phyloP scores from a whole-genome alignment of 1,284 basidiomycete species.

The Ustilago sp. region DNA sequence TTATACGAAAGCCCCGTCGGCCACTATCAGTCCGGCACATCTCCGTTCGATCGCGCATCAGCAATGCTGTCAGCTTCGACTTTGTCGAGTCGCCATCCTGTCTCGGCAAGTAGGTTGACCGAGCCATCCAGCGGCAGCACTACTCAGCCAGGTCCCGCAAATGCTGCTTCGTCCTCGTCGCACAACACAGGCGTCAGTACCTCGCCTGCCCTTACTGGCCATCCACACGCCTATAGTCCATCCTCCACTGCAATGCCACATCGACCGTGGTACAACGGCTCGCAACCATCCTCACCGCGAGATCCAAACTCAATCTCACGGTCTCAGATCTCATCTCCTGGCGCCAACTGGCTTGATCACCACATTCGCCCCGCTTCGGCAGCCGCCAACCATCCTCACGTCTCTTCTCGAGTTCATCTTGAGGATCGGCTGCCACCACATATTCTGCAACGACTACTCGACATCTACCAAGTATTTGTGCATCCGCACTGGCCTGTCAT shows the following conservation, averaged over 20 bases:
- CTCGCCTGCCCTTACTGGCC: slow-evolving; percentile 20
- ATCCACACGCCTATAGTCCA: slow-evolving; percentile 28
- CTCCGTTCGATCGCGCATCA: slow-evolving; percentile 14
- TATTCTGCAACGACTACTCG: slow-evolving; percentile 37
- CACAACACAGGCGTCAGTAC: slow-evolving; percentile 11
- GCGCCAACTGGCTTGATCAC: slow-evolving; percentile 28
- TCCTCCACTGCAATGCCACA: slow-evolving; percentile 25
- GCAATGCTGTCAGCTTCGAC: slow-evolving; percentile 9
- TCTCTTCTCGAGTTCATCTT: slow-evolving; percentile 14
- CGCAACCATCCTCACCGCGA: slow-evolving; percentile 29
- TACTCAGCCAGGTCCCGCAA: neutral
- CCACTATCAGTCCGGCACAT: slow-evolving; percentile 11
- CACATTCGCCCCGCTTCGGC: slow-evolving; percentile 20
- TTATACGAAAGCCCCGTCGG: slow-evolving; percentile 8
- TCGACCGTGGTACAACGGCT: slow-evolving; percentile 33
- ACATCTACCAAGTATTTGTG: slow-evolving; percentile 51
- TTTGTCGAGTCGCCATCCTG: slow-evolving; percentile 28
- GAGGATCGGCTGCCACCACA: slow-evolving; percentile 41
- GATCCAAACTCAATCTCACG: slow-evolving; percentile 22
- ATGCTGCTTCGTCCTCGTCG: slow-evolving; percentile 7
- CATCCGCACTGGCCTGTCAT: slow-evolving; percentile 60
- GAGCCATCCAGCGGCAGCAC: slow-evolving; percentile 5
- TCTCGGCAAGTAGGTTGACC: slow-evolving; percentile 33
- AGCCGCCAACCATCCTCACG: slow-evolving; percentile 11
- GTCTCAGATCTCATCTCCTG: slow-evolving; percentile 30